Conservation (phyloP, 2,329 filamentous ascomycete species). For the Pyricularia sp. region DNA sequence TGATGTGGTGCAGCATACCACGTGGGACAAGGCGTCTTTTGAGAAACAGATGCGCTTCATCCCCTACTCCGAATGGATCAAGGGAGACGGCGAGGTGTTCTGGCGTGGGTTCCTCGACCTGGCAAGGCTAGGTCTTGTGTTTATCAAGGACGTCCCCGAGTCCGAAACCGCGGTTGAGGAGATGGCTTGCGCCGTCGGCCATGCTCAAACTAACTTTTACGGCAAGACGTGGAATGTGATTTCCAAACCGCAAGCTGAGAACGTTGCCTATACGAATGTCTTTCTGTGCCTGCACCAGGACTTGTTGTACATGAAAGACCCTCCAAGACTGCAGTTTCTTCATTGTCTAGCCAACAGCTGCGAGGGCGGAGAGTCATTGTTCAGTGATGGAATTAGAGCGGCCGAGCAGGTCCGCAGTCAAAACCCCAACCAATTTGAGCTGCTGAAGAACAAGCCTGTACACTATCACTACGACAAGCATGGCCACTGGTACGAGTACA, state of each 20-base stretch:
- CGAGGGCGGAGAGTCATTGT: constrained; percentile 75
- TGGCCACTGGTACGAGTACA: constrained; percentile 51
- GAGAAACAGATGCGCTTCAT: constrained; percentile 36
- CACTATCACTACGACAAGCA: constrained; percentile 63
- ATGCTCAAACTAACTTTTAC: constrained; percentile 81
- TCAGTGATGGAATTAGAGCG: constrained; percentile 65
- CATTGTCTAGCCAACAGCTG: constrained; percentile 81
- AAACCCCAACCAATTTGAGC: constrained; percentile 44
- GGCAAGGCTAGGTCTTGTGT: constrained; percentile 60
- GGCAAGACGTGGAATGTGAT: constrained; percentile 85
- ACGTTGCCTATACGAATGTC: constrained; percentile 81
- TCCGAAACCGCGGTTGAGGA: constrained; percentile 54
- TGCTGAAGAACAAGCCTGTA: constrained; percentile 47
- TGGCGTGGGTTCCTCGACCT: constrained; percentile 54
- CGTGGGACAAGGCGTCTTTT: constrained; percentile 31
- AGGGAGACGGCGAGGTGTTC: constrained; percentile 40
- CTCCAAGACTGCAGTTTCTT: constrained; percentile 76
- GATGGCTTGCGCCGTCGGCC: constrained; percentile 66
- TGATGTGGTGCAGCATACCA: constrained; percentile 4
- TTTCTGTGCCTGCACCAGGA: constrained; percentile 90
- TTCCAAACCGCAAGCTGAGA: constrained; percentile 73
- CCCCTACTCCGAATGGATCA: constrained; percentile 64
- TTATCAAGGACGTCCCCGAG: constrained; percentile 65
- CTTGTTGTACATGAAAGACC: constrained; percentile 72
- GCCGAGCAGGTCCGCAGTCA: constrained; percentile 24